Evolutionary conservation across 2,329 filamentous ascomycete species (phyloP).

Genomic region (Stagonosporopsis vannaccii): DNA sequence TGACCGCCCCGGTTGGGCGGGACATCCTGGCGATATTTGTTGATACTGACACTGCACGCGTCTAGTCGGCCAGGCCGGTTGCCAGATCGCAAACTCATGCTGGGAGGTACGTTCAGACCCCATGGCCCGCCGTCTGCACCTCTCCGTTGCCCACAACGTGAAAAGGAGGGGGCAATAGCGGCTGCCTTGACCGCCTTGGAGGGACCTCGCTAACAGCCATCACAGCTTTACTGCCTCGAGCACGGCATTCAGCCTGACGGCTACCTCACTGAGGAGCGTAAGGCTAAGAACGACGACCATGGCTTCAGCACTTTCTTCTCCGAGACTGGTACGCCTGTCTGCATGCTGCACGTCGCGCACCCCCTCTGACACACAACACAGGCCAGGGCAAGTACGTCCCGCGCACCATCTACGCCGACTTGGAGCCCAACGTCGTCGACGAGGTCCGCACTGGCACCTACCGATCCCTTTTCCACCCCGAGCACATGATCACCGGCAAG

Average conservation of each 20-base stretch:
- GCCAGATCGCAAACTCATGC: constrained; percentile 99
- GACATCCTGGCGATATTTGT: constrained; percentile 30
- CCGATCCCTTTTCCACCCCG: constrained; percentile 96
- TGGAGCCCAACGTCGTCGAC: constrained; percentile 99
- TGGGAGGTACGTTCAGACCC: constrained; percentile 87
- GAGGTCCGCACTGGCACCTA: constrained; percentile 98
- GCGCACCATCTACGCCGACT: constrained; percentile 98
- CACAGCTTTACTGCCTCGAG: constrained; percentile 98
- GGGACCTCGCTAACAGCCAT: constrained; percentile 37
- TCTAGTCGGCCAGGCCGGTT: constrained; percentile 98
- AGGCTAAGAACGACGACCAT: constrained; percentile 89
- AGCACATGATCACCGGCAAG: constrained; percentile 99
- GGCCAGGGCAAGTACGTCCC: constrained; percentile 99
- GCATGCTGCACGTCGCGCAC: constrained; percentile 21
- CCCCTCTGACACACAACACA: constrained; percentile 52
- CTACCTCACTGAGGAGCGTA: constrained; percentile 97
- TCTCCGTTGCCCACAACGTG: constrained; percentile 14
- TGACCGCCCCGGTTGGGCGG: constrained; percentile 46
- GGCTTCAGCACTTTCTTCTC: constrained; percentile 99
- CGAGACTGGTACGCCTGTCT: constrained; percentile 80
- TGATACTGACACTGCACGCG: constrained; percentile 62
- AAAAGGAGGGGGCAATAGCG: constrained; percentile 44
- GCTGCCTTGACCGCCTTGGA: constrained; percentile 35
- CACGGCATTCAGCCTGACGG: constrained; percentile 99
- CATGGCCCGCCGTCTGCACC: constrained; percentile 17